Evolutionary conservation across 75 land plant genomes (phyloP).

Genomic region (Sequoiadendron giganteum): DNA sequence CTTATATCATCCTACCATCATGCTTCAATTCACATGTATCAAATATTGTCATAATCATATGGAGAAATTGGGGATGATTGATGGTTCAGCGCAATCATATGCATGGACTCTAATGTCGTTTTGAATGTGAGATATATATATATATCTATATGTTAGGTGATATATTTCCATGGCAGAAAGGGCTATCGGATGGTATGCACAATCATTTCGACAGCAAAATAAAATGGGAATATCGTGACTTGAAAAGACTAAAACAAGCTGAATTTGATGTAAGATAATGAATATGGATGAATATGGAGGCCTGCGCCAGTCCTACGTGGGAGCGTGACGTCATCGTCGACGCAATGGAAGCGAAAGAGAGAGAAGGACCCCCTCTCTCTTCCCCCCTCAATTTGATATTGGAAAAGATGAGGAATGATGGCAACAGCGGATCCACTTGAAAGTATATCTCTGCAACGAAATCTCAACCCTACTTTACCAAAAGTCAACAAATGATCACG

Average conservation of each 20-base stretch:
- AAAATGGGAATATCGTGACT: background rate
- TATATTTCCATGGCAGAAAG: background rate
- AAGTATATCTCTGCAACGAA: background rate
- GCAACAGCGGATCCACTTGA: background rate
- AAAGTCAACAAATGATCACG: constrained; percentile 14
- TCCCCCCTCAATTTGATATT: background rate
- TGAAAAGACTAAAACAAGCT: background rate
- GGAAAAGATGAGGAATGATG: background rate
- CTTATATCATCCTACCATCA: background rate
- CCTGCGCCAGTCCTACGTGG: background rate
- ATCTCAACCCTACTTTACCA: background rate
- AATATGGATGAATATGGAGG: background rate
- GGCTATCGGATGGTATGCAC: background rate
- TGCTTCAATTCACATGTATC: background rate
- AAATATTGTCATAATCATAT: background rate
- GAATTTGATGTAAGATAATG: constrained; percentile 8
- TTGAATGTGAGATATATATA: background rate
- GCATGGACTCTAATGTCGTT: background rate
- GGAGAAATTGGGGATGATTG: constrained; percentile 15
- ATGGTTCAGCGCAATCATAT: background rate
- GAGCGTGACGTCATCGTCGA: background rate
- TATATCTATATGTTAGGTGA: background rate
- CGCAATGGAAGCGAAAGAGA: background rate
- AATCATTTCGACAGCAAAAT: background rate
- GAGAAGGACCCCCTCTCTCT: background rate